Evolutionary conservation across 2,329 filamentous ascomycete species (phyloP).

Genomic region (Uncinocarpus reesii): DNA sequence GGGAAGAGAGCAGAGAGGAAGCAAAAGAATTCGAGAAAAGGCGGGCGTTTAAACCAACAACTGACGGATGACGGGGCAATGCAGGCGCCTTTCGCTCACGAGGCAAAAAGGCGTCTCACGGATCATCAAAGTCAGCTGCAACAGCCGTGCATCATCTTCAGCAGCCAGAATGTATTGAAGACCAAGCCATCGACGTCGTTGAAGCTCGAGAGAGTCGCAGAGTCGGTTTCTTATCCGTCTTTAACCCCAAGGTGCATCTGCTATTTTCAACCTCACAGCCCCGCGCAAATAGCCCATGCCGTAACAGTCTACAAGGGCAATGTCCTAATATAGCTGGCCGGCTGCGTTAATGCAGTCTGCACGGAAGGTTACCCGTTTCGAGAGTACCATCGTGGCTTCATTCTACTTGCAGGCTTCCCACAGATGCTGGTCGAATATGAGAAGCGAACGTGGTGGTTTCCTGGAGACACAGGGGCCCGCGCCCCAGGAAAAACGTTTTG

Average conservation of each 20-base stretch:
- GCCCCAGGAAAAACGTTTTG: neutral
- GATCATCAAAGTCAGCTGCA: too few species aligned
- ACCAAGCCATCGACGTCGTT: too few species aligned
- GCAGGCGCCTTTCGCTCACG: slow-evolving; percentile 2
- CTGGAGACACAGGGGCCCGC: neutral
- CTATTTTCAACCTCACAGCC: neutral
- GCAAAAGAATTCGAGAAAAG: neutral
- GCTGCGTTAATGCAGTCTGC: slow-evolving; percentile 4
- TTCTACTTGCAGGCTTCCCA: slow-evolving; percentile 9
- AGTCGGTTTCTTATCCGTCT: too few species aligned
- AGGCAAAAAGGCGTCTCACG: too few species aligned
- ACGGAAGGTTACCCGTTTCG: neutral
- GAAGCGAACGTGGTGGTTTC: slow-evolving; percentile 6
- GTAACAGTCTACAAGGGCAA: too few species aligned
- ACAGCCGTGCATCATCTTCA: too few species aligned
- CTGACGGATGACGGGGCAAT: neutral
- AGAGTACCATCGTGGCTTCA: slow-evolving; percentile 6
- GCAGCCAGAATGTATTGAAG: too few species aligned
- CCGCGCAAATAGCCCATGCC: too few species aligned
- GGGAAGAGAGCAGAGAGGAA: neutral
- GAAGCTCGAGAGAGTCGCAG: too few species aligned
- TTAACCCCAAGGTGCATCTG: too few species aligned
- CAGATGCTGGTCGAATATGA: slow-evolving; percentile 8
- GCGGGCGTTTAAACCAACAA: neutral
- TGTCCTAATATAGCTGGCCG: too few species aligned